Conservation (phyloP, 1,139 yeast genomes). For the Diutina mesorugosa region DNA sequence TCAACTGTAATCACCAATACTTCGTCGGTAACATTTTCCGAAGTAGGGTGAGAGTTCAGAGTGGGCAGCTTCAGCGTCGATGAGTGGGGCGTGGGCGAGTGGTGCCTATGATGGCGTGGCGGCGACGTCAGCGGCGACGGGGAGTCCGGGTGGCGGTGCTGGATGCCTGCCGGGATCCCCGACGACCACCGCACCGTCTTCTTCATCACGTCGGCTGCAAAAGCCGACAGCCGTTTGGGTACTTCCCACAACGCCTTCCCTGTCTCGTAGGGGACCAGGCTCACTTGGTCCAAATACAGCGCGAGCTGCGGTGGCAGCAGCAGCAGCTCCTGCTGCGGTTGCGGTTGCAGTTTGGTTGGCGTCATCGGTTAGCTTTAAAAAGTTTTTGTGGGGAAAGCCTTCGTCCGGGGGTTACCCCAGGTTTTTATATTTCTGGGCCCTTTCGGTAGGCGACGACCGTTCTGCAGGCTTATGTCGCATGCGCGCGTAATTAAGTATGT, state of each 20-base stretch:
- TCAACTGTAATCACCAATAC: neutral
- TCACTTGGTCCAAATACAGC: neutral
- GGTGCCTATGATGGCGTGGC: neutral
- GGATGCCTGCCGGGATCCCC: neutral
- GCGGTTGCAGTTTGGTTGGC: too few species aligned
- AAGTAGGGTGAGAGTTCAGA: too few species aligned
- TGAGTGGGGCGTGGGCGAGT: neutral
- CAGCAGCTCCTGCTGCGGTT: too few species aligned
- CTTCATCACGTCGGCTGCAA: neutral
- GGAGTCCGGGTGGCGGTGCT: neutral
- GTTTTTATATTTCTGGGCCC: neutral
- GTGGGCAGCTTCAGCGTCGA: too few species aligned
- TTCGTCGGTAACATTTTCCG: neutral
- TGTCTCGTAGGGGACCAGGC: neutral
- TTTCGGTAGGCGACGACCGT: neutral
- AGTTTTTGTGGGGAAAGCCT: neutral
- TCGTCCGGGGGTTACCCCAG: neutral
- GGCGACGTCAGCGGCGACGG: neutral
- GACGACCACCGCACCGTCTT: neutral
- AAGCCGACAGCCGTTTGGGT: neutral
- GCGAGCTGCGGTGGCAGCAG: too few species aligned
- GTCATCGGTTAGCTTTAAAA: neutral
- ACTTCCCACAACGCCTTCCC: neutral
- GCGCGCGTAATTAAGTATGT: neutral
- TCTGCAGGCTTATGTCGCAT: neutral